These are phyloP conservation scores for Liriodendron chinense DNA, from an alignment of 164 flowering plant genomes.

Conservation along the genomic window DNA sequence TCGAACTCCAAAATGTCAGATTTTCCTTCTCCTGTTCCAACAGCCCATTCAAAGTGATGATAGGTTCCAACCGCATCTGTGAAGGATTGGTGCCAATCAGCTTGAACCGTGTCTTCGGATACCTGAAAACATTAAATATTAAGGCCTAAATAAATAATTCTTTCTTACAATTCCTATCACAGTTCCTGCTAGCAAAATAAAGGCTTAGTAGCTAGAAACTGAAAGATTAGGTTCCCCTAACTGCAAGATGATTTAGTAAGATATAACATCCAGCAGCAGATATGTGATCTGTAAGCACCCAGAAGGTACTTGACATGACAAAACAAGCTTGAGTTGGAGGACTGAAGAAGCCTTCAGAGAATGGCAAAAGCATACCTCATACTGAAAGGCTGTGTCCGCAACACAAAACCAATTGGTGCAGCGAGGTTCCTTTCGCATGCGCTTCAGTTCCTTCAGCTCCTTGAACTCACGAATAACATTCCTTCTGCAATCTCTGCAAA, in stretches of 20 bases:
- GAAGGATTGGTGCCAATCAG: constrained; percentile 91
- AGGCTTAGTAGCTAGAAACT: neutral
- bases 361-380: constrained; percentile 55
- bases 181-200: neutral
- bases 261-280: neutral
- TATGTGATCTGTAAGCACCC: neutral
- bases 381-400: constrained; percentile 90
- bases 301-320: neutral
- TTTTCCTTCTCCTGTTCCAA: constrained; percentile 96
- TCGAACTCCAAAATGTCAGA: constrained; percentile 84
- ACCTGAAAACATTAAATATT: constrained; percentile 48
- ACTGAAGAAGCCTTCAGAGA: neutral
- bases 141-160: neutral
- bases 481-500: constrained; percentile 98
- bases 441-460: constrained; percentile 96
- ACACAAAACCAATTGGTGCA: constrained; percentile 95
- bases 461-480: constrained; percentile 98
- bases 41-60: constrained; percentile 97
- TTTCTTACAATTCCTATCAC: neutral
- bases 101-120: constrained; percentile 61
- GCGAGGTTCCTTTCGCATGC: constrained; percentile 77
- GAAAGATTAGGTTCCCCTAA: neutral
- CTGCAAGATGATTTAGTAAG: neutral
- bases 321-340: neutral
- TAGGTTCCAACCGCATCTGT: constrained; percentile 66